phyloP scores from a whole-genome alignment of 2,329 filamentous ascomycete species.

The Hypoxylon sp. region DNA sequence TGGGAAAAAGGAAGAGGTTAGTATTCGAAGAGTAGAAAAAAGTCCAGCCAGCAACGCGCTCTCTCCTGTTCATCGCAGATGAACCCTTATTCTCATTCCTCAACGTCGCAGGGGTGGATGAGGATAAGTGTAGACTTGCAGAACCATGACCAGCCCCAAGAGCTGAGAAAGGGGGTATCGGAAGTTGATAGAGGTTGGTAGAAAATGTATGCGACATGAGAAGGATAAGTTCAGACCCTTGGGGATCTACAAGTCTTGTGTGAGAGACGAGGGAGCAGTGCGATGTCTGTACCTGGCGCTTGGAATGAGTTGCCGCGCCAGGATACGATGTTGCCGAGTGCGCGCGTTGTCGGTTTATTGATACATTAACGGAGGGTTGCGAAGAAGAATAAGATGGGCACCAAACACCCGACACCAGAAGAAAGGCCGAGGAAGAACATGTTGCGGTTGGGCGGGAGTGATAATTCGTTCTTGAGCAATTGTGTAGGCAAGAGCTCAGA shows the following conservation, averaged over 20 bases:
- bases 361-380: conserved; percentile 43
- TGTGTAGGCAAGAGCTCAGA: conserved; percentile 28
- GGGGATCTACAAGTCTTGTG: conserved; percentile 27
- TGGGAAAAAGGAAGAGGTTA: conserved; percentile 24
- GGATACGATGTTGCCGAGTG: conserved; percentile 3
- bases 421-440: conserved; percentile 33
- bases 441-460: conserved; percentile 37
- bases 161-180: conserved; percentile 30
- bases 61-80: conserved; percentile 10
- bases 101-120: conserved; percentile 20
- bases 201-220: conserved; percentile 25
- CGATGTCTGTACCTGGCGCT: conserved; percentile 7
- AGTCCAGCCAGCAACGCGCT: conserved; percentile 37
- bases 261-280: conserved; percentile 13
- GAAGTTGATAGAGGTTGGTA: conserved; percentile 21
- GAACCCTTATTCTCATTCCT: conserved; percentile 16
- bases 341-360: conserved; percentile 41
- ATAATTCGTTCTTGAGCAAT: conserved; percentile 16
- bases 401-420: conserved; percentile 44
- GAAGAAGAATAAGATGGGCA: conserved; percentile 34
- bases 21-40: conserved; percentile 29
- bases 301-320: conserved; percentile 2
- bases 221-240: conserved; percentile 28
- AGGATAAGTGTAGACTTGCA: conserved; percentile 25
- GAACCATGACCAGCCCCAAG: conserved; percentile 30